Evolutionary conservation across 108 stramenopile genomes (phyloP).

Genomic region (Conticribra guillardii): DNA sequence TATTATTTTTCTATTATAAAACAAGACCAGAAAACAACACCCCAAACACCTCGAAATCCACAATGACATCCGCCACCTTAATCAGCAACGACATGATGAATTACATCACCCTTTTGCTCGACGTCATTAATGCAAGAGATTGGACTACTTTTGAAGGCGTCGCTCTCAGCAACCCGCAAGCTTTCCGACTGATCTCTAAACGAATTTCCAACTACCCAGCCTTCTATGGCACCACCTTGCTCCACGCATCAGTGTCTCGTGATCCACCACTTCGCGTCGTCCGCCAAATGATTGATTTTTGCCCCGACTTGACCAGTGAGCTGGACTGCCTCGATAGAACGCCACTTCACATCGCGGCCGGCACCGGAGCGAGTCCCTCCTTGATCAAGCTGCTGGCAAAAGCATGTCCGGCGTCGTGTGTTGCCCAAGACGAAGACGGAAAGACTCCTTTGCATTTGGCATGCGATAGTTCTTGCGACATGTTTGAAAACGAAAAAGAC

Average conservation of each 20-base stretch:
- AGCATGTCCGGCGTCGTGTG: conserved; percentile 30
- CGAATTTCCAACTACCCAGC: conserved; percentile 15
- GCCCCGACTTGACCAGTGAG: conserved; percentile 7
- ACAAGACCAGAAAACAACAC: too few relatives aligned
- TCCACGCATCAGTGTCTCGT: conserved; percentile 30
- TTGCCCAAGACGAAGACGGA: conserved; percentile 39
- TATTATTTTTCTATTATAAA: too few relatives aligned
- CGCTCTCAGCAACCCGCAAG: not conserved
- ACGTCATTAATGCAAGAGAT: not conserved
- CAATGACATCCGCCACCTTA: too few relatives aligned
- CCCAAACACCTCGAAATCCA: too few relatives aligned
- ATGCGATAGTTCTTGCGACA: conserved; percentile 36
- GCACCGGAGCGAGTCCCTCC: conserved; percentile 16
- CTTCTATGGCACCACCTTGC: conserved; percentile 44
- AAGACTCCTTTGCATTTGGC: conserved; percentile 46
- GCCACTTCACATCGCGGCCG: conserved; percentile 44
- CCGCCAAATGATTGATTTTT: conserved; percentile 17
- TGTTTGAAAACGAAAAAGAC: conserved; percentile 41
- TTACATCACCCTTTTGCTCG: not conserved
- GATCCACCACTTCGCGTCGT: conserved; percentile 25
- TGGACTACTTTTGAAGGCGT: not conserved
- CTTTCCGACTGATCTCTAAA: conserved; percentile 16
- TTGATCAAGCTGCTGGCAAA: conserved; percentile 19
- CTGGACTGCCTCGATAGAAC: conserved; percentile 42
- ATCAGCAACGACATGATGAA: not conserved